Evolutionary conservation across 2,329 filamentous ascomycete species (phyloP), one percentile per base, ranked within the genome.

Genomic region (Alternaria sp.): DNA sequence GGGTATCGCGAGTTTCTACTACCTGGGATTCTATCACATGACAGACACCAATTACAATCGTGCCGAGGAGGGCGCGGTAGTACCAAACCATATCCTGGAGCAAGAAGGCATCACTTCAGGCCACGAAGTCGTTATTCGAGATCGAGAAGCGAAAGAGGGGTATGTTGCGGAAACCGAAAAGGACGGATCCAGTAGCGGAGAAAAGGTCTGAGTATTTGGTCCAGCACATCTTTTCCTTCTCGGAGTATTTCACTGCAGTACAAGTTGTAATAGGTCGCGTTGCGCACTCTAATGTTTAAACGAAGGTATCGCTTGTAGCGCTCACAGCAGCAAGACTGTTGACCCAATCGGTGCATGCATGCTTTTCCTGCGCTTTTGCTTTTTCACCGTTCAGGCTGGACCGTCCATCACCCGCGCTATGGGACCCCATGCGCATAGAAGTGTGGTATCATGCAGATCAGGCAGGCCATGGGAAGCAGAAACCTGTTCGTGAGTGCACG

Each of bases 11-110:
- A 66, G 66, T 9, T 75, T 77, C 43, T 74, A 72, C 44, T 75
- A 77, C 46, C 62, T 77, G n/a, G 71, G 70, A 2, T 59, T 74
- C 11, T 72, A 68, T 30, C 66, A 72, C 51, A 75, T 77, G 47
- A 74, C 70, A 32, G 73, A 77, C 49, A 77, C 74, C 17, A 75
- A 77, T 19, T 77, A 77, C 52, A 62, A 74, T 57, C 67, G 72
- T 23, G 43, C 59, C 1, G 72, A 75, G 47, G 65, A 71, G 57
- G 74, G 74, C 1, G 73, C 67, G 4, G 63, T 75, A 4, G 40
- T 76, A 15, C 74, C 74, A 15, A 75, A 76, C 32, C 73, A 76
- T 54, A 61, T 77, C 7, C 28, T 75, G 36, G 60, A 76, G 25
- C 67, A 67, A 12, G 63, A 64, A 21, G 67, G 68, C 1, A 50